Percentiles rank a stretch among this genome's conserved stretches.
Conservation (phyloP, 306 rosid species). For the Mucuna pruriens region DNA sequence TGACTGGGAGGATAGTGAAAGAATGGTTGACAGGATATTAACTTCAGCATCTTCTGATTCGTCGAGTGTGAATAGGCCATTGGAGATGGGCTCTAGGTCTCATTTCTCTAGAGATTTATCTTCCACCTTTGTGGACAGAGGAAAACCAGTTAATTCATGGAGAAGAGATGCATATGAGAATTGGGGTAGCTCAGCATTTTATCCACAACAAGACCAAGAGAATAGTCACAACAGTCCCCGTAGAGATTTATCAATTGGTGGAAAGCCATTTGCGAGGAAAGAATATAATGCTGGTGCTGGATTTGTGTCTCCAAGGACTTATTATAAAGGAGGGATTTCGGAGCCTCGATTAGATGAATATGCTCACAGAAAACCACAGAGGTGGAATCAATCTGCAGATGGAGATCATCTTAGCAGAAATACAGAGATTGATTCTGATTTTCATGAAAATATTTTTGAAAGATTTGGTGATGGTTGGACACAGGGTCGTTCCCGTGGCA, state of each 20-base stretch:
- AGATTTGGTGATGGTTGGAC: conserved; percentile 84
- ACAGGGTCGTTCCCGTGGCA: conserved; percentile 56
- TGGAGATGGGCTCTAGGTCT: conserved; percentile 70
- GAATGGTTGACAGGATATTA: conserved; percentile 85
- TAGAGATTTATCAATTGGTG: conserved; percentile 64
- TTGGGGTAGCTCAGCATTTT: conserved; percentile 63
- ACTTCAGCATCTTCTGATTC: conserved; percentile 89
- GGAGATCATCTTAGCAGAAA: conserved; percentile 68
- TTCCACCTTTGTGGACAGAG: conserved; percentile 65
- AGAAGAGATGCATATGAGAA: conserved; percentile 77
- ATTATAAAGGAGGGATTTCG: conserved; percentile 57
- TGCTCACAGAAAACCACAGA: conserved; percentile 61
- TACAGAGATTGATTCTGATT: conserved; percentile 69
- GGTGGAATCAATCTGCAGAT: conserved; percentile 78
- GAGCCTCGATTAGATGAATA: conserved; percentile 69
- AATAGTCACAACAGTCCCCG: conserved; percentile 57
- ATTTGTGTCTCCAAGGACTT: conserved; percentile 60
- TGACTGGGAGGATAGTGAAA: conserved; percentile 96
- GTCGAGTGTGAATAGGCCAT: conserved; percentile 66
- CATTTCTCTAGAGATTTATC: conserved; percentile 66
- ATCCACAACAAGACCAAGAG: conserved; percentile 70
- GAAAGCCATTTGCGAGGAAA: conserved; percentile 68
- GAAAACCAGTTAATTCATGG: conserved; percentile 76
- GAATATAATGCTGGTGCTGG: conserved; percentile 70
- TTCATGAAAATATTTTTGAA: conserved; percentile 67